Evolutionary conservation across 139 green algal species (phyloP).

Genomic region (Zygnema circumcarinatum): DNA sequence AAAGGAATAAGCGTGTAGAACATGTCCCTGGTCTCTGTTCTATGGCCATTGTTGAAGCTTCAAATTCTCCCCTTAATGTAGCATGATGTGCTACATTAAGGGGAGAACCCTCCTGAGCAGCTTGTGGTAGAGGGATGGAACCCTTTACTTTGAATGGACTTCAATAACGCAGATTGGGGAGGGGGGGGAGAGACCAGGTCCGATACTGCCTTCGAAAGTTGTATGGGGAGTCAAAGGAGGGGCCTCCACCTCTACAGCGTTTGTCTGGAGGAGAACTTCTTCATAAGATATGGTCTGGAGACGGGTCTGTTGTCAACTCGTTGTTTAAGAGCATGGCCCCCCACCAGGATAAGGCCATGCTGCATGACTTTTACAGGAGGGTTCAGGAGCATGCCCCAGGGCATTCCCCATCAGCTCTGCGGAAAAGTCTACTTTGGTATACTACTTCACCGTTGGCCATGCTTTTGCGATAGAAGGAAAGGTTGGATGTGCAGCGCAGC

Average conservation of each 20-base stretch:
- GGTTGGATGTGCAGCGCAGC: background rate
- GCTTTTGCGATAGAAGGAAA: background rate
- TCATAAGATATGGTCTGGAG: constrained; percentile 32
- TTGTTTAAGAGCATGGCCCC: constrained; percentile 43
- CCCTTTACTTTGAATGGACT: too few species aligned
- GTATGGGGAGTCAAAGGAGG: constrained; percentile 42
- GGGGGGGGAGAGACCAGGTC: constrained; percentile 22
- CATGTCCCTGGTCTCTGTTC: too few species aligned
- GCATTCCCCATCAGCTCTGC: background rate
- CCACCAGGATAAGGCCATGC: constrained; percentile 20
- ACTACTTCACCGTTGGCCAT: background rate
- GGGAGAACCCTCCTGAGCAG: too few species aligned
- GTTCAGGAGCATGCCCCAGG: constrained; percentile 1
- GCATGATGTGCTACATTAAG: too few species aligned
- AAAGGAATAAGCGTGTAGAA: too few species aligned
- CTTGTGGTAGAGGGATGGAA: too few species aligned
- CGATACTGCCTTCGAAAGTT: constrained; percentile 55
- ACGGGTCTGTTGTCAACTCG: constrained; percentile 39
- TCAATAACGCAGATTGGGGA: too few species aligned
- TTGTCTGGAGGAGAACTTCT: constrained; percentile 37
- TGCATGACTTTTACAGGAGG: constrained; percentile 1
- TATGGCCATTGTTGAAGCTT: too few species aligned
- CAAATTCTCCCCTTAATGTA: too few species aligned
- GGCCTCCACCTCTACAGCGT: constrained; percentile 34
- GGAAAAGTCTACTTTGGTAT: constrained; percentile 28